These are phyloP conservation scores for Staphylotrichum longicolle DNA, from an alignment of 495 filamentous ascomycete genomes.

Conservation along the genomic window DNA sequence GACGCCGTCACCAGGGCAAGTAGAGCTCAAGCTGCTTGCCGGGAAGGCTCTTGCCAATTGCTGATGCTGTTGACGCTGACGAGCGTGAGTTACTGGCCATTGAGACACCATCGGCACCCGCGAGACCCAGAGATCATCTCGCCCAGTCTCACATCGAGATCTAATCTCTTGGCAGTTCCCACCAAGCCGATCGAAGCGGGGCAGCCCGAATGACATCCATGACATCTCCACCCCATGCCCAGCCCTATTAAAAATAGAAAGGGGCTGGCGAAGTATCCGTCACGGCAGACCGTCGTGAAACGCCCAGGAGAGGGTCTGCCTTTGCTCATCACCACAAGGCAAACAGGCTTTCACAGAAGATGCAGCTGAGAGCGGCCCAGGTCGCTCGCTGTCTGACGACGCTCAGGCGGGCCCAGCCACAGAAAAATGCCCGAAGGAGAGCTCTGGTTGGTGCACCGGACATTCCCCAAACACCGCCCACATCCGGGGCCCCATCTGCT, in stretches of 20 bases:
- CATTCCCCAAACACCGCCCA: constrained; percentile 28
- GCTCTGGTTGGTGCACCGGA: constrained; percentile 26
- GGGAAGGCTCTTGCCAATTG: too few species aligned
- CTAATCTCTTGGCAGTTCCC: constrained; percentile 4
- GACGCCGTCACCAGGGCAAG: background rate
- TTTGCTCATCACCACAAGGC: too few species aligned
- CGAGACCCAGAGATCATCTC: too few species aligned
- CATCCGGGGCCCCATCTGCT: constrained; percentile 7
- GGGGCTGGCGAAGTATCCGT: too few species aligned
- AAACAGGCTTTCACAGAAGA: background rate
- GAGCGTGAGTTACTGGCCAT: too few species aligned
- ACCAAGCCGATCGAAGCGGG: background rate
- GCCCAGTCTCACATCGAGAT: constrained; percentile 9
- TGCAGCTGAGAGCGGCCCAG: background rate
- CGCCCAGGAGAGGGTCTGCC: background rate
- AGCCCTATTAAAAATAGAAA: too few species aligned
- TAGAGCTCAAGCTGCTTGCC: too few species aligned
- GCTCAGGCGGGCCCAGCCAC: background rate
- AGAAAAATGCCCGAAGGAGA: background rate
- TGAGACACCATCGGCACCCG: too few species aligned
- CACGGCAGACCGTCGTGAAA: too few species aligned
- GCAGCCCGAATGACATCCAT: background rate
- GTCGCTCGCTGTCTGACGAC: background rate
- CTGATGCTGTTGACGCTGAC: too few species aligned
- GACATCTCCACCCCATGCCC: too few species aligned